Percentiles rank a stretch among this genome's conserved stretches.
These are phyloP conservation scores for Penicillium vulpinum DNA, from an alignment of 2,329 filamentous ascomycete species.

Conservation along the genomic window DNA sequence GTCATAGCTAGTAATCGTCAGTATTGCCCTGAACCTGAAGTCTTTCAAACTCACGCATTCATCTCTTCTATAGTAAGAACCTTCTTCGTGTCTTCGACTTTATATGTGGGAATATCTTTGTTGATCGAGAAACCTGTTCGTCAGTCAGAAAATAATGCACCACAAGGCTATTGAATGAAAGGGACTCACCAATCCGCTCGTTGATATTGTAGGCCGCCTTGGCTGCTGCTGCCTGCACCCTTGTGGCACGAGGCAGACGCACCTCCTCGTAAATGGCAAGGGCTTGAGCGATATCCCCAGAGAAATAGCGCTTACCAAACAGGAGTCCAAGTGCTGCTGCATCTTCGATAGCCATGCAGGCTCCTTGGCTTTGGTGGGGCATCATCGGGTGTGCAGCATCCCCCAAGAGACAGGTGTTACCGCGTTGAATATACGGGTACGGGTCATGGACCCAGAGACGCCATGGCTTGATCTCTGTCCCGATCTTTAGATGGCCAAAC, in stretches of 20 bases:
- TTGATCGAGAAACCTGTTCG: constrained; percentile 62
- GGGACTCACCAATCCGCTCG: constrained; percentile 56
- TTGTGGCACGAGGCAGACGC: constrained; percentile 56
- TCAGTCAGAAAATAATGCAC: constrained; percentile 7
- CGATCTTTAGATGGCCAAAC: constrained; percentile 58
- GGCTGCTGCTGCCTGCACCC: constrained; percentile 59
- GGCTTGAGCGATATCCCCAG: constrained; percentile 50
- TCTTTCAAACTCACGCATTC: constrained; percentile 55
- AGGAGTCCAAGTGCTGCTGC: constrained; percentile 63
- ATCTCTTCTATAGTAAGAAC: constrained; percentile 70
- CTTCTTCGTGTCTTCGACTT: constrained; percentile 61
- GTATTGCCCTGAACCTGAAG: background rate
- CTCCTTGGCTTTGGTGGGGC: constrained; percentile 69
- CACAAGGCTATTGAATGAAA: background rate
- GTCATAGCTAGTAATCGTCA: constrained; percentile 50
- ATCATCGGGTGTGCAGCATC: constrained; percentile 70
- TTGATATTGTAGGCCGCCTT: constrained; percentile 63
- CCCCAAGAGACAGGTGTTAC: constrained; percentile 59
- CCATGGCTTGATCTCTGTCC: constrained; percentile 65
- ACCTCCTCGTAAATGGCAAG: constrained; percentile 56
- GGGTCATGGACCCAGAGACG: constrained; percentile 65
- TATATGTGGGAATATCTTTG: constrained; percentile 57
- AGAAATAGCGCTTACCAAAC: constrained; percentile 54
- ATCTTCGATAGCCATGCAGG: constrained; percentile 69
- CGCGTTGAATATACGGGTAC: constrained; percentile 59